Evolutionary conservation across 768 basidiomycete genomes (phyloP).

Genomic region (Mycena albidolilacea): DNA sequence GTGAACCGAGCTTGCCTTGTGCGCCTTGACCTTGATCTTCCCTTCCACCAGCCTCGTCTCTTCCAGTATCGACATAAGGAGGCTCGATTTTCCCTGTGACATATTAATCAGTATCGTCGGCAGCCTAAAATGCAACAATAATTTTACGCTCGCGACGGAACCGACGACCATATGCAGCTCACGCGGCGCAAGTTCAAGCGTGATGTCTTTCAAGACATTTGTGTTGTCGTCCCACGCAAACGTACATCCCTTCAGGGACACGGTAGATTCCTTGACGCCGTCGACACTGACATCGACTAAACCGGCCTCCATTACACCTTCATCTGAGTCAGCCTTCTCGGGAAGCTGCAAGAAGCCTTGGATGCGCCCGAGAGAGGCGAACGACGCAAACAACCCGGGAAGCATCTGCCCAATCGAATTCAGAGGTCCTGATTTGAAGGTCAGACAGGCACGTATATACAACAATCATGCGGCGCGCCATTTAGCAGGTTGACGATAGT

Average conservation of each 20-base stretch:
- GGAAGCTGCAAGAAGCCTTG: slow-evolving; percentile 34
- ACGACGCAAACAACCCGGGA: slow-evolving; percentile 21
- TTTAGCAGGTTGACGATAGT: no score
- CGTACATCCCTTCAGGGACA: slow-evolving; percentile 19
- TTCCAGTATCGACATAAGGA: slow-evolving; percentile 34
- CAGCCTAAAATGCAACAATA: background rate
- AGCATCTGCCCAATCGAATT: slow-evolving; percentile 25
- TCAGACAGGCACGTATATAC: background rate
- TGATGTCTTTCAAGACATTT: slow-evolving; percentile 14
- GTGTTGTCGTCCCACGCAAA: slow-evolving; percentile 33
- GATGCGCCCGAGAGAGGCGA: slow-evolving; percentile 29
- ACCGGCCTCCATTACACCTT: background rate
- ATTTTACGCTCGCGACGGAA: slow-evolving; percentile 30
- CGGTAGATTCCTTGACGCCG: slow-evolving; percentile 7
- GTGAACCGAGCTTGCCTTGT: background rate
- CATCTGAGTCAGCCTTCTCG: slow-evolving; percentile 16
- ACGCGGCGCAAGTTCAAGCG: slow-evolving; percentile 23
- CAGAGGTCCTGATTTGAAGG: slow-evolving; percentile 8
- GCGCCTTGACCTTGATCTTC: slow-evolving; percentile 14
- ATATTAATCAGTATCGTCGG: background rate
- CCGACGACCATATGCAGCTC: slow-evolving; percentile 35
- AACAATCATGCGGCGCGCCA: background rate
- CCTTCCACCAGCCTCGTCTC: slow-evolving; percentile 24
- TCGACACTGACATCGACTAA: slow-evolving; percentile 16
- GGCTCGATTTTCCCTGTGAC: slow-evolving; percentile 34